phyloP scores from a whole-genome alignment of 768 basidiomycete genomes.

The Sarcomyxa edulis region DNA sequence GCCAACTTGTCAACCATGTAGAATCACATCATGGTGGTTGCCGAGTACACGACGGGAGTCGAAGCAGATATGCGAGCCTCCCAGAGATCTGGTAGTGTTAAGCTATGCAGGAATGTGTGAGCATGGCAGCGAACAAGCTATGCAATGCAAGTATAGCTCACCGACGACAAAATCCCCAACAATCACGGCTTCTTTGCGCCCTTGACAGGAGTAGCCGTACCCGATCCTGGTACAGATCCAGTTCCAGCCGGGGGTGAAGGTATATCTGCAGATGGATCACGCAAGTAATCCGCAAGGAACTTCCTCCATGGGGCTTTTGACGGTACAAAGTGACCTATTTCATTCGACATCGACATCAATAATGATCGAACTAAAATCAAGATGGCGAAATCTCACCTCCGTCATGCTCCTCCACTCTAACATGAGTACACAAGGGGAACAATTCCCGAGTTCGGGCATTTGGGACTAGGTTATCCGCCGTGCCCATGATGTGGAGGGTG shows the following conservation, averaged over 20 bases:
- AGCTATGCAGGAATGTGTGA: too few relatives aligned
- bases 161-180: too few relatives aligned
- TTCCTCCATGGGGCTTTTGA: conserved; percentile 71
- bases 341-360: neutral
- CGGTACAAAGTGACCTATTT: conserved; percentile 77
- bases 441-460: conserved; percentile 62
- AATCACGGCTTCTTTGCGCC: neutral
- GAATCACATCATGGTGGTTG: too few relatives aligned
- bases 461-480: conserved; percentile 67
- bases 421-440: conserved; percentile 46
- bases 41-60: too few relatives aligned
- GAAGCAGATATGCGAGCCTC: too few relatives aligned
- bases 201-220: conserved; percentile 37
- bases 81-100: too few relatives aligned
- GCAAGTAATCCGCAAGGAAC: conserved; percentile 67
- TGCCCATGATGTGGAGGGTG: conserved; percentile 76
- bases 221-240: conserved; percentile 39
- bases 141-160: too few relatives aligned
- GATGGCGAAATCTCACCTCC: conserved; percentile 55
- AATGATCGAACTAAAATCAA: neutral
- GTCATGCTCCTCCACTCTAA: conserved; percentile 69
- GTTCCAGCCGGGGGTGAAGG: conserved; percentile 34
- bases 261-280: conserved; percentile 40
- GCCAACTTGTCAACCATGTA: too few relatives aligned
- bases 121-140: too few relatives aligned